Evolutionary conservation across 305 asterid genomes (phyloP).

Genomic region (Fraxinus angustifolia): DNA sequence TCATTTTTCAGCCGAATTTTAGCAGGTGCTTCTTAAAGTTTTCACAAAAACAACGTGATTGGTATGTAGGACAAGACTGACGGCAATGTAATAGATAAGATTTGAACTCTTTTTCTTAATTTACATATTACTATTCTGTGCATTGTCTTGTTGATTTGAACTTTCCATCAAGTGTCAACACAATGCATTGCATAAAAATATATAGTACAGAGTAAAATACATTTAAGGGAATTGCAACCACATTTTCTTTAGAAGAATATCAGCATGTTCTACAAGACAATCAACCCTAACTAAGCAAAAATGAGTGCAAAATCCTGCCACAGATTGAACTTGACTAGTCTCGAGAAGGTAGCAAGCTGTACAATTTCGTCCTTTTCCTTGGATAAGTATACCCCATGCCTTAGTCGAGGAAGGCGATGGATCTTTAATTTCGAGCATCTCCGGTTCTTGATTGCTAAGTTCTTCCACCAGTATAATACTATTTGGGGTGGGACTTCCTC

Average conservation of each 20-base stretch:
- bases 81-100: not conserved
- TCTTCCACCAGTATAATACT: conserved; percentile 27
- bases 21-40: not conserved
- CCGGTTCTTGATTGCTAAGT: not conserved
- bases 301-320: conserved; percentile 28
- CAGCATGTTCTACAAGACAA: conserved; percentile 21
- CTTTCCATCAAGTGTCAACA: not conserved
- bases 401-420: not conserved
- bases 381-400: conserved; percentile 26
- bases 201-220: not conserved
- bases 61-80: not conserved
- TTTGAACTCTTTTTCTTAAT: too few species aligned
- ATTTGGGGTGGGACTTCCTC: conserved; percentile 4
- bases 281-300: conserved; percentile 23
- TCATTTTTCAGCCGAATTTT: not conserved
- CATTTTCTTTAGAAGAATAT: conserved; percentile 10
- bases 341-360: conserved; percentile 27
- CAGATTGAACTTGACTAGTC: conserved; percentile 19
- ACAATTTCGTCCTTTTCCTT: conserved; percentile 23
- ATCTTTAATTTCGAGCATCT: not conserved
- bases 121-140: not conserved
- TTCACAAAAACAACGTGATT: not conserved
- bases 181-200: not conserved
- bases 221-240: conserved; percentile 13
- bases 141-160: not conserved